Base-by-base conservation (phyloP, 345 rosid species). In the Eucalyptus pauciflora region DNA sequence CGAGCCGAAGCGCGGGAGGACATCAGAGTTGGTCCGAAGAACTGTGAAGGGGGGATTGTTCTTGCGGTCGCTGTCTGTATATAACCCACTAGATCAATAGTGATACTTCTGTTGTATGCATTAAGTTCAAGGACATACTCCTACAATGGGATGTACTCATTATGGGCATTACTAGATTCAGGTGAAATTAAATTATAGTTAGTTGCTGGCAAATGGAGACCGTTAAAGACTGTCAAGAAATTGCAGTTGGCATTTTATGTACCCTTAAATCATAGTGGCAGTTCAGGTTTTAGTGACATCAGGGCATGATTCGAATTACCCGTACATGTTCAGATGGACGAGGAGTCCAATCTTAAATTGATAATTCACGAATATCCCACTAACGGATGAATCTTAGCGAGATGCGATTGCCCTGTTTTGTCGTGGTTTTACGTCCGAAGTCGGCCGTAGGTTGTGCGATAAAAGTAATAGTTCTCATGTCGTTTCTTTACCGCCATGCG, bases 1-100 rank as follows among this genome's bases (percentile, higher is more conserved):
- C 98, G 5, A 96, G 94, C 90, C 92, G 95, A 48, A 67, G 88
- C 7, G 85, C 89, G 5, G 93, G 87, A 60, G 85, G 62, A 0
- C 50, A 46, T 48, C 49, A 87, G 31, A 64, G 86, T 69, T 69
- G 81, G 17, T 45, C 22, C 54, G 88, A n/a, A 69, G 86, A 89
- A 86, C 86, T 87, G n/a, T 64, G 60, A 45, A 37, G 76, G 76
- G 76, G 56, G 56, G 50, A 88, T 45, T 54, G 50, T 37, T 54
- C 86, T 46, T 85, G 90, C 86, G 88, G 16, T 27, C 22, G 46
- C 87, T 48, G 60, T 43, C 45, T 50, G 51, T 43, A 88, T 13
- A 67, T 87, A 67, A 24, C 85, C 48, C 48, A 76, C 85, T 13
- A 41, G 8, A 76, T 76, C 15, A 76, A 41, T 76, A 43, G 85